Percentiles rank a stretch among this genome's conserved stretches.
Conservation (phyloP, 1,284 basidiomycete species). For the Meripilus lineatus region DNA sequence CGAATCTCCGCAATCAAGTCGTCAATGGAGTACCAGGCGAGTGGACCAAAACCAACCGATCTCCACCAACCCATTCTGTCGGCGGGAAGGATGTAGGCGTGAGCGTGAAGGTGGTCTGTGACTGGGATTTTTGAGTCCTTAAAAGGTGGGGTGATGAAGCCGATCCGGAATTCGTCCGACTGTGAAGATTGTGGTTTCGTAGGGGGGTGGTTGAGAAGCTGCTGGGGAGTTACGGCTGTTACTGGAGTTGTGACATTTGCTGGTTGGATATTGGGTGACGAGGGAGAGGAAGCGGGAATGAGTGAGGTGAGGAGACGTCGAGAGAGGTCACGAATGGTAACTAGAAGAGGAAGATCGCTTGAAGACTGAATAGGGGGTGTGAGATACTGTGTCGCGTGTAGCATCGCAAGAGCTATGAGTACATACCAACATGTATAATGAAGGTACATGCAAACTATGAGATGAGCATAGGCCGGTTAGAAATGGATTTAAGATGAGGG, state of each 20-base stretch:
- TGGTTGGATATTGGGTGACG: slow-evolving; percentile 9
- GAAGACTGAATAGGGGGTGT: slow-evolving; percentile 45
- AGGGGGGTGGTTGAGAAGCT: slow-evolving; percentile 2
- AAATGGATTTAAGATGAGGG: neutral
- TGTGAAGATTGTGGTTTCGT: slow-evolving; percentile 19
- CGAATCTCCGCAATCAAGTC: slow-evolving; percentile 77
- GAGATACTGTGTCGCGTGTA: neutral
- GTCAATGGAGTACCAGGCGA: slow-evolving; percentile 72
- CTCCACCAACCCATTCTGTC: slow-evolving; percentile 72
- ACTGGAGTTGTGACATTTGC: slow-evolving; percentile 22
- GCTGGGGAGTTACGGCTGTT: slow-evolving; percentile 22
- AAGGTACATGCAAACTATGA: slow-evolving; percentile 66
- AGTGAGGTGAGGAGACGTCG: slow-evolving; percentile 49
- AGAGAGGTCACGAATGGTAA: slow-evolving; percentile 54
- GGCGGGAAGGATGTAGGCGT: slow-evolving; percentile 61
- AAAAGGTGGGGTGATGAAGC: slow-evolving; percentile 73
- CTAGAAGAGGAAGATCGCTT: slow-evolving; percentile 67
- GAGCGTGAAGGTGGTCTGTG: slow-evolving; percentile 71
- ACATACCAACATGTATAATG: slow-evolving; percentile 66
- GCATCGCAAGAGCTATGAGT: neutral
- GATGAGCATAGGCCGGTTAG: neutral
- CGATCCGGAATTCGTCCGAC: slow-evolving; percentile 45
- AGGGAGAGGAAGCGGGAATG: slow-evolving; percentile 31
- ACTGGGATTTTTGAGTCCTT: slow-evolving; percentile 70
- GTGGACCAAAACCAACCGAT: slow-evolving; percentile 54